phyloP scores from a whole-genome alignment of 1,139 yeast species.

The Candida smagusa region DNA sequence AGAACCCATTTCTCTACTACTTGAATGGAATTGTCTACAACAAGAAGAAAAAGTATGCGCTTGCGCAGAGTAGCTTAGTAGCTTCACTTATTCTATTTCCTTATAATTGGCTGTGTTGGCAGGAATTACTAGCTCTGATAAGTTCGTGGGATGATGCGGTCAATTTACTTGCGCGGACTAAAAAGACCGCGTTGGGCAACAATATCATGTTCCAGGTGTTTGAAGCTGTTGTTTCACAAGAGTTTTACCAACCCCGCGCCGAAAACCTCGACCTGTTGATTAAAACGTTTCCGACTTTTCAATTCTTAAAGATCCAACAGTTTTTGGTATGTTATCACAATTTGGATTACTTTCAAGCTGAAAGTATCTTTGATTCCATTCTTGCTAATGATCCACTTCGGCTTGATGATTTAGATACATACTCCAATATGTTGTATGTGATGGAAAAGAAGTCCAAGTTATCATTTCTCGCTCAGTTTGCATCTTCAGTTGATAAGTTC shows the following conservation, averaged over 20 bases:
- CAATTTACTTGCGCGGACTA: constrained; percentile 35
- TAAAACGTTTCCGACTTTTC: constrained; percentile 63
- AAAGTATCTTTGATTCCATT: constrained; percentile 71
- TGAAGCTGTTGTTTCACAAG: constrained; percentile 70
- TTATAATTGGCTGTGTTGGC: constrained; percentile 94
- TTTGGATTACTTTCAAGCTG: constrained; percentile 79
- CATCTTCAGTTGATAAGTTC: constrained; percentile 78
- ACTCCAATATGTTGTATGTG: constrained; percentile 90
- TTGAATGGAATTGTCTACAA: constrained; percentile 64
- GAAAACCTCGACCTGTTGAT: constrained; percentile 47
- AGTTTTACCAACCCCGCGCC: constrained; percentile 67
- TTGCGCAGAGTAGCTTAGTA: constrained; percentile 60
- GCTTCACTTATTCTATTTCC: constrained; percentile 66
- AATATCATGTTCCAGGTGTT: constrained; percentile 65
- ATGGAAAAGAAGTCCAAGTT: constrained; percentile 86
- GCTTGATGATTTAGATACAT: constrained; percentile 85
- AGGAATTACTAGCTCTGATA: constrained; percentile 68
- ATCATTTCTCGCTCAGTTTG: constrained; percentile 82
- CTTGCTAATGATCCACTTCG: constrained; percentile 78
- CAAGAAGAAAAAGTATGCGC: constrained; percentile 54
- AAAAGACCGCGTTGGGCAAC: constrained; percentile 19
- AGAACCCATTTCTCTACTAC: constrained; percentile 66
- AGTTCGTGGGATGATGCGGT: constrained; percentile 62
- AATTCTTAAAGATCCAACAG: constrained; percentile 73
- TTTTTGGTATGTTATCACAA: constrained; percentile 80